These are phyloP conservation scores for Ceratobasidium sp. DNA, from an alignment of 1,284 basidiomycete genomes.

Conservation along the genomic window DNA sequence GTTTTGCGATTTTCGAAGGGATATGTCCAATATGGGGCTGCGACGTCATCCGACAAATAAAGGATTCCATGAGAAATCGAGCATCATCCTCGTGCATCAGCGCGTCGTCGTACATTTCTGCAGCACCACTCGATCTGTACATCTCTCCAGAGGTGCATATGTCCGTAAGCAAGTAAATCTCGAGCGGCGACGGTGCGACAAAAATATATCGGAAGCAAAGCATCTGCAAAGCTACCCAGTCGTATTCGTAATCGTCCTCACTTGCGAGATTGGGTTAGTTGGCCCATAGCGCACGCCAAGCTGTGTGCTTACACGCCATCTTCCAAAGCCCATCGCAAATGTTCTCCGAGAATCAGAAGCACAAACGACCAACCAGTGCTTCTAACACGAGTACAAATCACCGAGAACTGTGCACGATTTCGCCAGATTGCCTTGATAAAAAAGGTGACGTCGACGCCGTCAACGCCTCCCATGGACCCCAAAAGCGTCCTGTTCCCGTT, in stretches of 20 bases:
- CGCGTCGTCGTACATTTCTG: too few relatives aligned
- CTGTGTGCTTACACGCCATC: background rate
- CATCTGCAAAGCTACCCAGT: background rate
- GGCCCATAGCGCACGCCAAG: background rate
- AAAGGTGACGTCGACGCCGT: background rate
- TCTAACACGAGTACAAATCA: background rate
- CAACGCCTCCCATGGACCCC: background rate
- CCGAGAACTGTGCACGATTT: background rate
- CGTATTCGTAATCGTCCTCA: background rate
- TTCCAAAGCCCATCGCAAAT: constrained; percentile 3
- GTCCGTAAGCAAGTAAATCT: background rate
- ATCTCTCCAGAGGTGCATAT: background rate
- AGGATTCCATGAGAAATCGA: background rate
- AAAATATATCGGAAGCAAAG: background rate
- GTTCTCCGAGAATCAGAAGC: background rate
- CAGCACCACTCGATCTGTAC: background rate
- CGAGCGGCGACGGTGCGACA: background rate
- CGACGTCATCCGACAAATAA: background rate
- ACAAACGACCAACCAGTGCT: background rate
- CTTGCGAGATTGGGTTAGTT: background rate
- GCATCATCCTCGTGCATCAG: background rate
- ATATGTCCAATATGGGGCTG: background rate
- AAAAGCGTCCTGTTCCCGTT: background rate
- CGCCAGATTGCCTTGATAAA: background rate
- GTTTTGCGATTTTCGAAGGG: background rate